Conservation (phyloP, 2,329 filamentous ascomycete genomes). For the Macrophomina tecta region DNA sequence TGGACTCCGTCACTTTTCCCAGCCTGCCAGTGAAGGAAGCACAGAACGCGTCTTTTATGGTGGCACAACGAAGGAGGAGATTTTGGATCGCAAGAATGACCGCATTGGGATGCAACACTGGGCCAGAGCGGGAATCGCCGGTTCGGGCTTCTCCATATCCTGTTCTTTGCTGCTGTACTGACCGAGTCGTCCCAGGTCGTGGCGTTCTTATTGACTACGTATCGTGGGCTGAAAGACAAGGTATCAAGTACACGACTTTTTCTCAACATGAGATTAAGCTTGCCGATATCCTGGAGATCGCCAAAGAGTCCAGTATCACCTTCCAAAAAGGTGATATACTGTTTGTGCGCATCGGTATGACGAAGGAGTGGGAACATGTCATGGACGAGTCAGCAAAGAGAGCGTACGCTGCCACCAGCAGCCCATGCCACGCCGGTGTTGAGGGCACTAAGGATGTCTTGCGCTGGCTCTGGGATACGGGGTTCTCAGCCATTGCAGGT, state of each 20-base stretch:
- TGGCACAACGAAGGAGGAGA: slow-evolving; percentile 33
- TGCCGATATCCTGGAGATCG: slow-evolving; percentile 31
- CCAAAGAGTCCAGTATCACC: slow-evolving; percentile 30
- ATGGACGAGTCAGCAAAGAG: slow-evolving; percentile 35
- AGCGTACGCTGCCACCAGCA: slow-evolving; percentile 35
- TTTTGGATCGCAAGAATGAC: slow-evolving; percentile 31
- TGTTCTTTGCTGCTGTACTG: background rate
- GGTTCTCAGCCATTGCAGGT: slow-evolving; percentile 55
- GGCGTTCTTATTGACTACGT: slow-evolving; percentile 28
- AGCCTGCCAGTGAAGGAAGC: slow-evolving; percentile 33
- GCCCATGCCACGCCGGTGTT: slow-evolving; percentile 48
- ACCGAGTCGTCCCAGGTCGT: slow-evolving; percentile 9
- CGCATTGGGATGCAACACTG: slow-evolving; percentile 28
- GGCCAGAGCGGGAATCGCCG: slow-evolving; percentile 20
- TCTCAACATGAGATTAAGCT: slow-evolving; percentile 30
- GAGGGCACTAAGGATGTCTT: slow-evolving; percentile 45
- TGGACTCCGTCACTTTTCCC: slow-evolving; percentile 44
- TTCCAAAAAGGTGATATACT: slow-evolving; percentile 37
- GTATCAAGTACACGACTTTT: slow-evolving; percentile 28
- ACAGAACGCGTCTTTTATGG: slow-evolving; percentile 33
- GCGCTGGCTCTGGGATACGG: slow-evolving; percentile 55
- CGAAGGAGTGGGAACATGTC: slow-evolving; percentile 38
- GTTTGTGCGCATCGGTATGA: slow-evolving; percentile 47
- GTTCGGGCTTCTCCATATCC: background rate
- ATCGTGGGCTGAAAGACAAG: slow-evolving; percentile 21